Percentiles rank a stretch among this genome's conserved stretches.
These are phyloP conservation scores for Coniochaeta hoffmannii DNA, from an alignment of 2,329 filamentous ascomycete genomes.

Conservation along the genomic window DNA sequence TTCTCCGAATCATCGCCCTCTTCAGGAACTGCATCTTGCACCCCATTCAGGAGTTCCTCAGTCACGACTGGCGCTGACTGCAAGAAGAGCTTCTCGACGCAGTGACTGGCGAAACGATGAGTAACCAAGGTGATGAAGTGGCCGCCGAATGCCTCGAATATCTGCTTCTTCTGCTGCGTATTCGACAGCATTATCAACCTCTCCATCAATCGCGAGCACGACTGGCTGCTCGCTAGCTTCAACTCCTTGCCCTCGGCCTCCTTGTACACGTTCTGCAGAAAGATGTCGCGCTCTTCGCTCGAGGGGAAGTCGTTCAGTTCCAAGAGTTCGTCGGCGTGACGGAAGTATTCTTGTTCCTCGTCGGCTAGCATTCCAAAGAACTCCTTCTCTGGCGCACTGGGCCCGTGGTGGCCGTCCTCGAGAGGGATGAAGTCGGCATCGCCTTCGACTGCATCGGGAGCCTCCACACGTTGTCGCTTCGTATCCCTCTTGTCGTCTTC, in stretches of 20 bases:
- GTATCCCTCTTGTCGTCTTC: constrained; percentile 6
- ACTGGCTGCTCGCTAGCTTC: constrained; percentile 93
- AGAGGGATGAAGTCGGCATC: constrained; percentile 16
- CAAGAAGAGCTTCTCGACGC: constrained; percentile 88
- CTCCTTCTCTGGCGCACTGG: constrained; percentile 44
- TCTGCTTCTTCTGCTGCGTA: constrained; percentile 70
- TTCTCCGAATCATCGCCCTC: constrained; percentile 29
- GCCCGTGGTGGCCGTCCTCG: constrained; percentile 12
- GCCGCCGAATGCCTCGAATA: constrained; percentile 79
- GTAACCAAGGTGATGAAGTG: constrained; percentile 88
- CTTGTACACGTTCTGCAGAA: constrained; percentile 74
- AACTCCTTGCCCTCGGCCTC: constrained; percentile 90
- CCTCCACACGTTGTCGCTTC: not conserved
- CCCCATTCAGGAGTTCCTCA: constrained; percentile 53
- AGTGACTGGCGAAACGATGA: constrained; percentile 95
- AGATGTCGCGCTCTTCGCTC: constrained; percentile 62
- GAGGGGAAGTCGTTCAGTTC: constrained; percentile 82
- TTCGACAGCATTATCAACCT: constrained; percentile 77
- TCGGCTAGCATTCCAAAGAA: constrained; percentile 93
- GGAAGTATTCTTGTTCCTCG: constrained; percentile 94
- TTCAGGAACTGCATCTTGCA: constrained; percentile 24
- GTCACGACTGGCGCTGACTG: constrained; percentile 73
- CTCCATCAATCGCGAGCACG: constrained; percentile 89
- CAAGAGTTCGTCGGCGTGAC: constrained; percentile 79
- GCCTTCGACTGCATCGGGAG: constrained; percentile 1